Percentiles rank a stretch among this genome's conserved stretches.
phyloP scores from a whole-genome alignment of 106 monocot genomes.

The Dactylorhiza incarnata region DNA sequence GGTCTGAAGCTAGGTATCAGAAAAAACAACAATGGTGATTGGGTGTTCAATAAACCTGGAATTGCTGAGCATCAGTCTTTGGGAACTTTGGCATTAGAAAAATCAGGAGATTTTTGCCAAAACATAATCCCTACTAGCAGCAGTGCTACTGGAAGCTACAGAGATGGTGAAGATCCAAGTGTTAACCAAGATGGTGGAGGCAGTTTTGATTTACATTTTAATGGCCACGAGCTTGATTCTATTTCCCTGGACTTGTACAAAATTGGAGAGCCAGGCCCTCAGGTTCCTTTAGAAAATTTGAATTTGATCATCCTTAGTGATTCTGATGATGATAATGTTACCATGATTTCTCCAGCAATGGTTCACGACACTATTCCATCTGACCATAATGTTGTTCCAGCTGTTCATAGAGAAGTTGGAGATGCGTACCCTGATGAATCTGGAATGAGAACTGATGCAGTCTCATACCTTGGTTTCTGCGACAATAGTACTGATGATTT shows the following conservation, averaged over 20 bases:
- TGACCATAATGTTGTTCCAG: slow-evolving; percentile 18
- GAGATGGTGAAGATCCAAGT: slow-evolving; percentile 44
- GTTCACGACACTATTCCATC: slow-evolving; percentile 15
- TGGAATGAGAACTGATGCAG: slow-evolving; percentile 17
- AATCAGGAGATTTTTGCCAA: slow-evolving; percentile 15
- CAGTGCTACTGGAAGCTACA: slow-evolving; percentile 41
- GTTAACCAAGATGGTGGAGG: slow-evolving; percentile 50
- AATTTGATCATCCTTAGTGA: slow-evolving; percentile 78
- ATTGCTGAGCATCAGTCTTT: slow-evolving; percentile 18
- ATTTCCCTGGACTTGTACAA: slow-evolving; percentile 18
- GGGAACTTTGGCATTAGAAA: slow-evolving; percentile 21
- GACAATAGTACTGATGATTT: slow-evolving; percentile 43
- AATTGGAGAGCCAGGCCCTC: slow-evolving; percentile 10
- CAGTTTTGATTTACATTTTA: slow-evolving; percentile 29
- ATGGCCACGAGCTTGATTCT: slow-evolving; percentile 37
- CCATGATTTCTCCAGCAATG: slow-evolving; percentile 16
- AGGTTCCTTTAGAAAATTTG: slow-evolving; percentile 17
- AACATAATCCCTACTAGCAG: slow-evolving; percentile 33
- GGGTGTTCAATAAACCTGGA: slow-evolving; percentile 48
- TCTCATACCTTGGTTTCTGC: slow-evolving; percentile 31
- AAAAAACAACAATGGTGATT: slow-evolving; percentile 40
- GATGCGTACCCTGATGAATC: slow-evolving; percentile 34
- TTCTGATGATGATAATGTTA: slow-evolving; percentile 70
- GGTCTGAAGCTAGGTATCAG: slow-evolving; percentile 43
- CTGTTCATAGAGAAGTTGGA: slow-evolving; percentile 27